Evolutionary conservation across 495 filamentous ascomycete genomes (phyloP).

Genomic region (Glarea lozoyensis): DNA sequence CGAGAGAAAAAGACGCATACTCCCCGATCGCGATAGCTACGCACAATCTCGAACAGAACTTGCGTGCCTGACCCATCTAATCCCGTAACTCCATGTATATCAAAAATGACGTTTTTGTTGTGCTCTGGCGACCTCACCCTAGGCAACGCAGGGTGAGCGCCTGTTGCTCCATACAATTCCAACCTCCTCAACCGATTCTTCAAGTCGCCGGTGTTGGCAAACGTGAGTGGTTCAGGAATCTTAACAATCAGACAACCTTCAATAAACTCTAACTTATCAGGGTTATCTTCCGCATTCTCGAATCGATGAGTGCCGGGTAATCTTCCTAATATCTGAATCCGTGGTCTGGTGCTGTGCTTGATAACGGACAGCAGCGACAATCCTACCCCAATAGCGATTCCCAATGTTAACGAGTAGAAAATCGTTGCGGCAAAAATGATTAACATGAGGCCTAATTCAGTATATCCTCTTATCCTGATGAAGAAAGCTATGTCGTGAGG

Average conservation of each 20-base stretch:
- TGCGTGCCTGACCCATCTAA: constrained; percentile 91
- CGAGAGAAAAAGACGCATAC: constrained; percentile 86
- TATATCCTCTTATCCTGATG: constrained; percentile 70
- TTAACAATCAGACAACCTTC: constrained; percentile 93
- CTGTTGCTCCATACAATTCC: constrained; percentile 78
- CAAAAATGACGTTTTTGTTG: constrained; percentile 88
- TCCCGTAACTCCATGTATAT: constrained; percentile 88
- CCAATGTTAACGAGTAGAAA: constrained; percentile 77
- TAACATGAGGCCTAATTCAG: constrained; percentile 77
- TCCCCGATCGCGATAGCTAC: constrained; percentile 58
- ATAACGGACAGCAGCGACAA: constrained; percentile 84
- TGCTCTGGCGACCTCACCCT: constrained; percentile 60
- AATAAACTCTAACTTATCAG: constrained; percentile 72
- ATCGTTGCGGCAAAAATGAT: constrained; percentile 88
- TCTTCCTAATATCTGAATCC: constrained; percentile 94
- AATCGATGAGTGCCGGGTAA: constrained; percentile 75
- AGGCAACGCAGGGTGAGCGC: constrained; percentile 79
- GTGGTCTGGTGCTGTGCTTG: constrained; percentile 77
- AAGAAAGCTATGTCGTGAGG: constrained; percentile 91
- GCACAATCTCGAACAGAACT: constrained; percentile 82
- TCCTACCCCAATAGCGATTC: constrained; percentile 84
- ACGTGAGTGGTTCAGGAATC: constrained; percentile 93
- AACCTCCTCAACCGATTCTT: constrained; percentile 74
- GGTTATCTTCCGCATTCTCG: constrained; percentile 78
- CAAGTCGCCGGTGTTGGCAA: constrained; percentile 91